phyloP scores from a whole-genome alignment of 2,329 filamentous ascomycete species.

The Arthrinium phaeospermum region DNA sequence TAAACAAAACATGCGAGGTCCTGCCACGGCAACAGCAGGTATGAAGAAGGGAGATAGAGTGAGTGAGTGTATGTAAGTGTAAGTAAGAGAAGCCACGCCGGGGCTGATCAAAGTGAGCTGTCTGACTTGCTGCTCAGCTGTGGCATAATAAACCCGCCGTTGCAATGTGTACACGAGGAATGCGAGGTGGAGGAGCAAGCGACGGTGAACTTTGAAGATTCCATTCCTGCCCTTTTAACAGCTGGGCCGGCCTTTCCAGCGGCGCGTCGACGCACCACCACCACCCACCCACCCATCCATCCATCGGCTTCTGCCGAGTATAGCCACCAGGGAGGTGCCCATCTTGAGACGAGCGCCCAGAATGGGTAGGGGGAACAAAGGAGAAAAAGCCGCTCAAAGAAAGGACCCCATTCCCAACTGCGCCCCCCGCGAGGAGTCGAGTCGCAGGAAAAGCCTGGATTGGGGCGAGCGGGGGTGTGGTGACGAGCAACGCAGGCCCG shows the following conservation, averaged over 20 bases:
- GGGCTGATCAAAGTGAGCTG: conserved; percentile 31
- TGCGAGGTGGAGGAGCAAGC: conserved; percentile 36
- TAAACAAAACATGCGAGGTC: conserved; percentile 38
- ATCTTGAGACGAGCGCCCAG: conserved; percentile 29
- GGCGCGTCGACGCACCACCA: background rate
- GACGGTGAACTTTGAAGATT: conserved; percentile 33
- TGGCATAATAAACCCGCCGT: conserved; percentile 11
- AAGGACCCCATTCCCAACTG: conserved; percentile 28
- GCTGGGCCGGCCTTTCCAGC: conserved; percentile 19
- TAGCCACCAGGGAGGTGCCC: conserved; percentile 28
- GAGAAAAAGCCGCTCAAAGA: conserved; percentile 30
- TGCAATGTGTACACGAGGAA: conserved; percentile 34
- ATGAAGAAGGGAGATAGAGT: background rate
- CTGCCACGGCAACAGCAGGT: conserved; percentile 39
- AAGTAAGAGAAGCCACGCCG: conserved; percentile 33
- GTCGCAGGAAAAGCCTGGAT: background rate
- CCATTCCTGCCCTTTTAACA: conserved; percentile 37
- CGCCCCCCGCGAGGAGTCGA: background rate
- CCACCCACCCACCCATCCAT: background rate
- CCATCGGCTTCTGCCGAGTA: conserved; percentile 22
- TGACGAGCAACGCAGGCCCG: conserved; percentile 10
- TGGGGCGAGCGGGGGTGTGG: background rate
- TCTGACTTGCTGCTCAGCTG: conserved; percentile 18
- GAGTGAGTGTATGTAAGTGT: conserved; percentile 27
- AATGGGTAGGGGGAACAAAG: conserved; percentile 24